Base-by-base conservation (phyloP, 345 rosid species). In the Bruguiera sexangula region DNA sequence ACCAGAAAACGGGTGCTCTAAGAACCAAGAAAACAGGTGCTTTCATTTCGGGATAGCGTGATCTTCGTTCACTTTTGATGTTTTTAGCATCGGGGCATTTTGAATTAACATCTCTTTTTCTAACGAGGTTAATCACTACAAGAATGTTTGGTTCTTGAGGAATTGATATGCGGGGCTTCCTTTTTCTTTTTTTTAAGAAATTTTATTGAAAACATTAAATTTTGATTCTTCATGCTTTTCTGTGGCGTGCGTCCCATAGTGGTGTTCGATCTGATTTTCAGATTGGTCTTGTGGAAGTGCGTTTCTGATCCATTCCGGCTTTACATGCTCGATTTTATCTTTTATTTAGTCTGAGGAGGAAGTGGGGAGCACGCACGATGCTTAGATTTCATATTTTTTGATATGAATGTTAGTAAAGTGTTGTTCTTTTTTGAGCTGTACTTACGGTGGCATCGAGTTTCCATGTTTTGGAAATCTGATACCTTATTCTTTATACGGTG, bases 211-310 rank as follows among this genome's bases (percentile, higher is more conserved):
- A 72, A 24, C 32, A 56, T 29, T 29, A 51, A 50, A 50, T 30
- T 57, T 65, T 52, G 60, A 52, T 69, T 60, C 8, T 24, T 65
- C 43, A 46, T 51, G 60, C 58, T 24, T 63, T 70, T 26, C 11
- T 67, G 24, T 65, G 55, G 66, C 19, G 37, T 51, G 26, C 57
- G 34, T 60, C 37, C n/a, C 32, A 20, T 55, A 21, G 26, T 55
- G 55, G 48, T 53, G 22, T 20, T 73, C 83, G 84, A 81, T 84
- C 86, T 77, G 81, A 70, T 79, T 82, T 56, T 66, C 50, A 22
- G 66, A 26, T 55, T 30, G 34, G 16, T 6, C 34, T 31, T 69
- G n/a, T 27, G 2, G 31, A 6, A 13, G 16, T 57, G 57, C 15
- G 16, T 60, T 19, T 62, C 21, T 37, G 37, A 10, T 62, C 74